These are phyloP conservation scores for Blastomyces parvus DNA, from an alignment of 2,329 filamentous ascomycete species.

Conservation along the genomic window DNA sequence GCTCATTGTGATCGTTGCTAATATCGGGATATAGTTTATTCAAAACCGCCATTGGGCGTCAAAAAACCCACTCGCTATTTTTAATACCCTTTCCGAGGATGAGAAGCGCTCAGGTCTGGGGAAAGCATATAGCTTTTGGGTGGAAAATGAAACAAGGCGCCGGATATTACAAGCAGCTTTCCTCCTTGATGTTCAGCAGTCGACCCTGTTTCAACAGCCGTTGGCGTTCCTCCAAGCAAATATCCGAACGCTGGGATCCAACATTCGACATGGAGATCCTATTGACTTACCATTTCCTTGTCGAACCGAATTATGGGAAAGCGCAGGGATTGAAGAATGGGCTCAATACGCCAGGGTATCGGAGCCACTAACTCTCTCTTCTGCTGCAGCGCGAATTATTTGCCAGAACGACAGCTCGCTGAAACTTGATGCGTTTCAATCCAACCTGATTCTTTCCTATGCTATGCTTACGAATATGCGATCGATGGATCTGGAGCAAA, in stretches of 20 bases:
- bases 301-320: constrained; percentile 26
- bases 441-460: constrained; percentile 19
- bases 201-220: constrained; percentile 25
- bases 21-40: constrained; percentile 17
- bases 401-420: constrained; percentile 6
- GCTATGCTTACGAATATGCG: constrained; percentile 12
- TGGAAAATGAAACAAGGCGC: constrained; percentile 28
- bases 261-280: constrained; percentile 12
- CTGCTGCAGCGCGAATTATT: constrained; percentile 13
- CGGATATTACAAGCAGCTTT: constrained; percentile 28
- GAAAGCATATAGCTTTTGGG: constrained; percentile 27
- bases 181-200: constrained; percentile 28
- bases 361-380: constrained; percentile 15
- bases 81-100: constrained; percentile 21
- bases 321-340: constrained; percentile 23
- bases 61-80: constrained; percentile 24
- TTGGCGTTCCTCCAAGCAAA: constrained; percentile 22
- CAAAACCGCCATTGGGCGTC: constrained; percentile 23
- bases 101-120: constrained; percentile 20
- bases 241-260: constrained; percentile 8
- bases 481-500: constrained; percentile 10
- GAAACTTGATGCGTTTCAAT: constrained; percentile 20
- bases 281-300: constrained; percentile 26
- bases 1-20: constrained; percentile 1
- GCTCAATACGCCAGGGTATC: constrained; percentile 17